phyloP scores from a whole-genome alignment of 2,329 filamentous ascomycete genomes.

The Aspergillus calidoustus region DNA sequence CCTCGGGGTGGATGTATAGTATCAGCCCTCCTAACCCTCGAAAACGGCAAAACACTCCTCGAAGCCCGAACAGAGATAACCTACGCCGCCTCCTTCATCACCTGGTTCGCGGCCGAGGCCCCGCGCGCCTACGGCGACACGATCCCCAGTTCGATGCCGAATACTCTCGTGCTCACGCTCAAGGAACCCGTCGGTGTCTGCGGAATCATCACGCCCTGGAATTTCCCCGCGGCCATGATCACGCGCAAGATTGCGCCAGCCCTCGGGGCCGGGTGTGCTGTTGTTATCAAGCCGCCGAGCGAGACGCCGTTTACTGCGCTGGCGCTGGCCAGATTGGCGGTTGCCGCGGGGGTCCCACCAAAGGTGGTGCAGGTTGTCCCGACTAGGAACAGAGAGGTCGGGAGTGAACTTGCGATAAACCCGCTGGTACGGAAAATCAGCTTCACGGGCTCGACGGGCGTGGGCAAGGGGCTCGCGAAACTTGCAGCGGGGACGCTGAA shows the following conservation, averaged over 20 bases:
- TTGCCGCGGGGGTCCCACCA: constrained; percentile 37
- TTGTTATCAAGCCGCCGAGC: constrained; percentile 40
- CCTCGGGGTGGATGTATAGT: neutral
- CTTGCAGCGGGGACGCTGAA: constrained; percentile 56
- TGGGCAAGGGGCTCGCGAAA: constrained; percentile 15
- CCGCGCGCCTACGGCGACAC: constrained; percentile 4
- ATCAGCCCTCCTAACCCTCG: neutral
- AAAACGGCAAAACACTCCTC: constrained; percentile 7
- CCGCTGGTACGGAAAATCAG: constrained; percentile 12
- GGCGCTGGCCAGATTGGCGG: constrained; percentile 31
- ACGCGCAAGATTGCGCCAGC: constrained; percentile 55
- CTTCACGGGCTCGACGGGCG: constrained; percentile 21
- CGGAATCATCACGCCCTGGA: constrained; percentile 68
- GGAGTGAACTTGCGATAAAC: constrained; percentile 8
- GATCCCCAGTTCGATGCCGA: neutral
- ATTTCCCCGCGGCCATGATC: constrained; percentile 58
- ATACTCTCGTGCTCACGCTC: neutral
- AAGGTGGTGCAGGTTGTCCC: constrained; percentile 28
- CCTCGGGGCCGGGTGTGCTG: constrained; percentile 71
- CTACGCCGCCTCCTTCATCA: constrained; percentile 5
- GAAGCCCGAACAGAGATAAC: constrained; percentile 1
- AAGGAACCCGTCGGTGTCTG: constrained; percentile 59
- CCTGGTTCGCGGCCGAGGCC: constrained; percentile 8
- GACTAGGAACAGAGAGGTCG: neutral
- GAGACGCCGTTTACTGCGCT: constrained; percentile 40